phyloP scores from a whole-genome alignment of 768 basidiomycete species.

The Tulasnella sp. region DNA sequence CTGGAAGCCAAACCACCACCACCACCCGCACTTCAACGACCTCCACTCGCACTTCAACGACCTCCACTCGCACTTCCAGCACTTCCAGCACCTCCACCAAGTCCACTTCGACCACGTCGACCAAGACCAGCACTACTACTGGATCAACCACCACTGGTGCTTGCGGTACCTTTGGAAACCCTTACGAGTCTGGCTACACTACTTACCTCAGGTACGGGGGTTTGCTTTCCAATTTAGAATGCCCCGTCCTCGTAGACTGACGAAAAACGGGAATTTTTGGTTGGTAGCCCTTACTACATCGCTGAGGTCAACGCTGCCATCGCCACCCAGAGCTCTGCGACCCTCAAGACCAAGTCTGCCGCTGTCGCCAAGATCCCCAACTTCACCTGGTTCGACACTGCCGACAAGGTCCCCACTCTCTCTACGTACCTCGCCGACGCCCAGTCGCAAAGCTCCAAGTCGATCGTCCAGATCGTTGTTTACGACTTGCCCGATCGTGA shows the following conservation, averaged over 20 bases:
- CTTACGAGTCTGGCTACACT: conserved; percentile 31
- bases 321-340: conserved; percentile 42
- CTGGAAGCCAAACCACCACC: conserved; percentile 10
- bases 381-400: conserved; percentile 54
- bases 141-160: conserved; percentile 27
- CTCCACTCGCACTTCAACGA: conserved; percentile 4
- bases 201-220: conserved; percentile 4
- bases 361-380: conserved; percentile 52
- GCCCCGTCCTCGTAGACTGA: too few species aligned
- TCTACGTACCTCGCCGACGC: conserved; percentile 56
- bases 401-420: conserved; percentile 48
- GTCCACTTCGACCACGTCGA: conserved; percentile 14
- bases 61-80: not conserved
- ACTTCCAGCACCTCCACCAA: not conserved
- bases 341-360: conserved; percentile 43
- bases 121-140: conserved; percentile 27
- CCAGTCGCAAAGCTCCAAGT: conserved; percentile 37
- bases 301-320: conserved; percentile 47
- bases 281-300: conserved; percentile 48
- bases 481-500: conserved; percentile 51
- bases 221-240: too few species aligned
- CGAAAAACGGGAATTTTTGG: too few species aligned
- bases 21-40: conserved; percentile 19
- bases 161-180: conserved; percentile 44
- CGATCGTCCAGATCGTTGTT: conserved; percentile 37